phyloP scores from a whole-genome alignment of 371 early-diverging fungal genomes.

The Mortierella sp. region DNA sequence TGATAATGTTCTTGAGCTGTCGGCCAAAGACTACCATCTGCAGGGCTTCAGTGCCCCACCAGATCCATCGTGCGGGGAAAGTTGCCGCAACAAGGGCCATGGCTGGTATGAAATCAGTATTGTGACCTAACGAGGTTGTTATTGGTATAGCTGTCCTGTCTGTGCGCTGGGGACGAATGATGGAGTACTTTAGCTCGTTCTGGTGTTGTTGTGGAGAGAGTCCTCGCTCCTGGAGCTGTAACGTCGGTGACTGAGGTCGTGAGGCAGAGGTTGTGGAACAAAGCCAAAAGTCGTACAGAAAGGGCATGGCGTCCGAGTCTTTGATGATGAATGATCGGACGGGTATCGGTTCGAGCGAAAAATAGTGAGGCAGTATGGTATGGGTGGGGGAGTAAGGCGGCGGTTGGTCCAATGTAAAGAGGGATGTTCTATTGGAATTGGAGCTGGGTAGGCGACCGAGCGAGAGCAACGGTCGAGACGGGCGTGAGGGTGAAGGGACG shows the following conservation, averaged over 20 bases:
- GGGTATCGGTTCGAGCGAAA: constrained; percentile 45
- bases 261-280: constrained; percentile 15
- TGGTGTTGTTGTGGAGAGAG: constrained; percentile 7
- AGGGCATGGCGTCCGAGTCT: constrained; percentile 26
- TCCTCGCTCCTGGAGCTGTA: constrained; percentile 32
- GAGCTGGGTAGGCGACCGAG: constrained; percentile 15
- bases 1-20: constrained; percentile 33
- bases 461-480: constrained; percentile 8
- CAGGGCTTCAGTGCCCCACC: constrained; percentile 50
- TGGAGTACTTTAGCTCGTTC: constrained; percentile 34
- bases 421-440: not conserved
- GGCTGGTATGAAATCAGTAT: constrained; percentile 40
- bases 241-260: constrained; percentile 22
- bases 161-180: constrained; percentile 36
- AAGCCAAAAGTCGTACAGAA: constrained; percentile 43
- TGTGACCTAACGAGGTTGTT: constrained; percentile 10
- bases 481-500: no score
- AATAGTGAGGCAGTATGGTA: constrained; percentile 49
- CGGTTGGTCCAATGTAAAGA: constrained; percentile 21
- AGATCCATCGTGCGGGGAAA: constrained; percentile 37
- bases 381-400: constrained; percentile 50
- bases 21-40: constrained; percentile 50
- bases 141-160: constrained; percentile 38
- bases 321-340: constrained; percentile 37
- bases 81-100: constrained; percentile 27